phyloP scores from a whole-genome alignment of 352 stramenopile species.

The Globisporangium cystogenes region DNA sequence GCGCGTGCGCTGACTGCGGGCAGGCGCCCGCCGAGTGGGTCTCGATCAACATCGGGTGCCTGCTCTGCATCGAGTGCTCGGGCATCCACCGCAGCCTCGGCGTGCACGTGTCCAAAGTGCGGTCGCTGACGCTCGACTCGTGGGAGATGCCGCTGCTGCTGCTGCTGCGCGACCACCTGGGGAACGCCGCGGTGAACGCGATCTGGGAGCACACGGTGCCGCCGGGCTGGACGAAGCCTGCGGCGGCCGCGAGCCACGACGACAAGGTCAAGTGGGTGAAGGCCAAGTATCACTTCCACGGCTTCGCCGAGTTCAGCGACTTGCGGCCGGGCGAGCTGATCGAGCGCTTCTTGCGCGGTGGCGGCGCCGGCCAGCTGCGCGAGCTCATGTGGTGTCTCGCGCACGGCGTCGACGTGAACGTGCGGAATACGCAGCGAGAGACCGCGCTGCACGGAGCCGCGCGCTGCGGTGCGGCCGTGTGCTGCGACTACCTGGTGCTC shows the following conservation, averaged over 20 bases:
- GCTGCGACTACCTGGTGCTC: constrained; percentile 75
- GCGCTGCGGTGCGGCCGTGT: constrained; percentile 23
- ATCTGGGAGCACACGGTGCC: constrained; percentile 63
- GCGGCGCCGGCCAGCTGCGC: constrained; percentile 26
- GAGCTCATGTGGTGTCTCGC: constrained; percentile 78
- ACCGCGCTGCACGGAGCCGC: constrained; percentile 60
- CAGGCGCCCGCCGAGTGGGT: constrained; percentile 91
- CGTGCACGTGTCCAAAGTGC: constrained; percentile 96
- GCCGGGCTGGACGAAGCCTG: constrained; percentile 47
- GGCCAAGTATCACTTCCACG: constrained; percentile 81
- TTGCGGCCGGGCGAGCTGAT: constrained; percentile 25
- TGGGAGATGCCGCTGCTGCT: constrained; percentile 79
- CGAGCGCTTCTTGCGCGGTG: constrained; percentile 42
- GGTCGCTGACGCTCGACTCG: constrained; percentile 87
- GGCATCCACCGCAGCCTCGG: constrained; percentile 96
- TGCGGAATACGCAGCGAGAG: constrained; percentile 35
- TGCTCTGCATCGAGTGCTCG: constrained; percentile 97
- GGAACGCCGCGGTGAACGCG: constrained; percentile 63
- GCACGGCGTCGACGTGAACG: constrained; percentile 77
- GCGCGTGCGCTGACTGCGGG: constrained; percentile 65
- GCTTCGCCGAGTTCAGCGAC: constrained; percentile 39
- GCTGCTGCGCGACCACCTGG: constrained; percentile 60
- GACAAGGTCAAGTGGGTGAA: constrained; percentile 83
- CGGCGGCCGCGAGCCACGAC: constrained; percentile 34
- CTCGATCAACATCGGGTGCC: constrained; percentile 94